Percentiles rank a stretch among this genome's conserved stretches.
These are phyloP conservation scores for Pinguiococcus pyrenoidosus DNA, from an alignment of 108 stramenopile species.

Conservation along the genomic window DNA sequence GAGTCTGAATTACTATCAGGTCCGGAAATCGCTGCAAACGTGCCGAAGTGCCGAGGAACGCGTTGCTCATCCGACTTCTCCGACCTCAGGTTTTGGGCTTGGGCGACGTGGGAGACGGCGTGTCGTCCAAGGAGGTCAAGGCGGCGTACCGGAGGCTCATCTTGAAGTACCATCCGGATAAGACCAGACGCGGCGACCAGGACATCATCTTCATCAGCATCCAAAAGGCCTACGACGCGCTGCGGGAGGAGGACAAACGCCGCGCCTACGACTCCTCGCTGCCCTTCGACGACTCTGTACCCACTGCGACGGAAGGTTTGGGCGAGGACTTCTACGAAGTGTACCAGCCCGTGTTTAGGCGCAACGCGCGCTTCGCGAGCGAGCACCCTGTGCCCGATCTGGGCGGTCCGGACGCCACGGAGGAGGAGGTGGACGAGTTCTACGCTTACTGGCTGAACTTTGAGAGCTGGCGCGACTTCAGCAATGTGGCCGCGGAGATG, in stretches of 20 bases:
- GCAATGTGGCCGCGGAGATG: slow-evolving; percentile 59
- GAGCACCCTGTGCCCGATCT: slow-evolving; percentile 61
- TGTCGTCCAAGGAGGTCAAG: slow-evolving; percentile 18
- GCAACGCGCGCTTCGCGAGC: slow-evolving; percentile 79
- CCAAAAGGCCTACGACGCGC: slow-evolving; percentile 80
- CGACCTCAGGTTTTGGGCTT: slow-evolving; percentile 20
- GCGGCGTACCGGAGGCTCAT: slow-evolving; percentile 41
- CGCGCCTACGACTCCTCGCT: slow-evolving; percentile 80
- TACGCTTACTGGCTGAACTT: slow-evolving; percentile 94
- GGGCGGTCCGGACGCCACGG: slow-evolving; percentile 66
- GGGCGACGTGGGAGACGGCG: slow-evolving; percentile 13
- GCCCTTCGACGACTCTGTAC: slow-evolving; percentile 85
- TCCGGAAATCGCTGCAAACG: too few species aligned
- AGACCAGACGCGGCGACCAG: slow-evolving; percentile 12
- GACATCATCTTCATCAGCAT: slow-evolving; percentile 72
- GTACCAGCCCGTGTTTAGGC: slow-evolving; percentile 74
- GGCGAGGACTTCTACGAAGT: slow-evolving; percentile 47
- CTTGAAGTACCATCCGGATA: slow-evolving; percentile 38
- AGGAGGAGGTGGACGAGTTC: slow-evolving; percentile 72
- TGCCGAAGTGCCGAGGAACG: too few species aligned
- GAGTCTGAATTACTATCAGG: too few species aligned
- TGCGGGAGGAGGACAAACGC: slow-evolving; percentile 60
- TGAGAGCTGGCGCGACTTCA: slow-evolving; percentile 89
- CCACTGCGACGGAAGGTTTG: slow-evolving; percentile 43
- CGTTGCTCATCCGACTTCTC: too few species aligned